A percentile compares a stretch with the other conserved stretches of the same genome.
phyloP scores from a whole-genome alignment of 2,329 filamentous ascomycete species.

The Ilyonectria sp. region DNA sequence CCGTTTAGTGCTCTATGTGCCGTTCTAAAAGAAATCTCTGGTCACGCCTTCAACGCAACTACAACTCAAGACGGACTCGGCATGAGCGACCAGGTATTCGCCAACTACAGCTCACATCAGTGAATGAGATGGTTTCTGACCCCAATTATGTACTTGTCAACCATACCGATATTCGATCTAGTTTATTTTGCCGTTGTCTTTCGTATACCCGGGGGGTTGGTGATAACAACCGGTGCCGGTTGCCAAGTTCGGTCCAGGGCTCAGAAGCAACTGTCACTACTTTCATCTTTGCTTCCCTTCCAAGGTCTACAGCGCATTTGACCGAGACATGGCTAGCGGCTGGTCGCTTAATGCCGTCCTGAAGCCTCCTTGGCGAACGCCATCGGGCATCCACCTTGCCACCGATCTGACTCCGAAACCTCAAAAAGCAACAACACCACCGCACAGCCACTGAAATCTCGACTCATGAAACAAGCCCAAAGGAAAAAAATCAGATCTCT shows the following conservation, averaged over 20 bases:
- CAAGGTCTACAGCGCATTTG: neutral
- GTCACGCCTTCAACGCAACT: neutral
- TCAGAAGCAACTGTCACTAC: neutral
- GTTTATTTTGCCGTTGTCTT: neutral
- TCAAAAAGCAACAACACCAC: constrained; percentile 13
- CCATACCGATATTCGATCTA: neutral
- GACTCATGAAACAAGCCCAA: neutral
- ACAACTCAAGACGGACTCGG: neutral
- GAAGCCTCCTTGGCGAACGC: constrained; percentile 2
- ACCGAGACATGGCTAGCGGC: neutral
- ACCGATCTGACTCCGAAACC: constrained; percentile 9
- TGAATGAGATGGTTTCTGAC: neutral
- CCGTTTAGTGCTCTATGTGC: too few species aligned
- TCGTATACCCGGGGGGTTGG: neutral
- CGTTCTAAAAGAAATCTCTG: neutral
- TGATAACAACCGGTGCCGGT: neutral
- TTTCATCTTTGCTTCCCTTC: neutral
- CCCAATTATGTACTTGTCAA: neutral
- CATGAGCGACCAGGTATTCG: neutral
- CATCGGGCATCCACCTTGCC: constrained; percentile 2
- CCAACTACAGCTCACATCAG: neutral
- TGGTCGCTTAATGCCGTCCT: neutral
- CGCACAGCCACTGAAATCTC: neutral
- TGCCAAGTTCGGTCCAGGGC: neutral
- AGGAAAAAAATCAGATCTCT: neutral